These are phyloP conservation scores for Vitis rotundifolia DNA, from an alignment of 164 flowering plant genomes.

Conservation along the genomic window DNA sequence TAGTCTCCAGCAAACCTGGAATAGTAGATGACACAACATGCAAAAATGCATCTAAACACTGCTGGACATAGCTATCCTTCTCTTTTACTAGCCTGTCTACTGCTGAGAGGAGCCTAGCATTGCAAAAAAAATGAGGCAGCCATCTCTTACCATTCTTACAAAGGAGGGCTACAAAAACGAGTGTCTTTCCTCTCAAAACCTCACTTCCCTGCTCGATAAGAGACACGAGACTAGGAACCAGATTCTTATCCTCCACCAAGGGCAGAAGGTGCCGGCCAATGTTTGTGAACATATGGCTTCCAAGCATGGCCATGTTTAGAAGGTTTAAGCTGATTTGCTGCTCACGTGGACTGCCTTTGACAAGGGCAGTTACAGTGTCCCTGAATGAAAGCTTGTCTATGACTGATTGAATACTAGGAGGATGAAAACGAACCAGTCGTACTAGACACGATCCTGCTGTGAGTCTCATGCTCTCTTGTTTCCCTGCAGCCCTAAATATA, in stretches of 20 bases:
- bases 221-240: slow-evolving; percentile 71
- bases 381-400: slow-evolving; percentile 77
- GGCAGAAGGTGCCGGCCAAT: slow-evolving; percentile 63
- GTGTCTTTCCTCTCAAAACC: slow-evolving; percentile 78
- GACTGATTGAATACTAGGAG: slow-evolving; percentile 65
- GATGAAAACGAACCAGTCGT: slow-evolving; percentile 79
- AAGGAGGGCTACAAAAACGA: slow-evolving; percentile 78
- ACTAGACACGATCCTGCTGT: slow-evolving; percentile 97
- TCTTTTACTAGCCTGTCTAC: slow-evolving; percentile 86
- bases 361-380: slow-evolving; percentile 65
- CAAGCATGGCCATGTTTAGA: slow-evolving; percentile 77
- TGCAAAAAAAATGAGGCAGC: slow-evolving; percentile 82
- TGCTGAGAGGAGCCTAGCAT: slow-evolving; percentile 68
- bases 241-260: slow-evolving; percentile 76
- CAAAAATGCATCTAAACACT: slow-evolving; percentile 68
- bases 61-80: slow-evolving; percentile 68
- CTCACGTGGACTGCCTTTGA: slow-evolving; percentile 81
- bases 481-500: slow-evolving; percentile 78
- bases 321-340: slow-evolving; percentile 94
- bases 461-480: slow-evolving; percentile 83
- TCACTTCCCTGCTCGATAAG: slow-evolving; percentile 91
- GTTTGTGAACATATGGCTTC: slow-evolving; percentile 67
- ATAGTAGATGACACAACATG: slow-evolving; percentile 61
- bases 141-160: slow-evolving; percentile 76
- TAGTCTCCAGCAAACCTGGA: slow-evolving; percentile 72